Conservation (phyloP, 805 yeast species). For the Candida andamanensis region DNA sequence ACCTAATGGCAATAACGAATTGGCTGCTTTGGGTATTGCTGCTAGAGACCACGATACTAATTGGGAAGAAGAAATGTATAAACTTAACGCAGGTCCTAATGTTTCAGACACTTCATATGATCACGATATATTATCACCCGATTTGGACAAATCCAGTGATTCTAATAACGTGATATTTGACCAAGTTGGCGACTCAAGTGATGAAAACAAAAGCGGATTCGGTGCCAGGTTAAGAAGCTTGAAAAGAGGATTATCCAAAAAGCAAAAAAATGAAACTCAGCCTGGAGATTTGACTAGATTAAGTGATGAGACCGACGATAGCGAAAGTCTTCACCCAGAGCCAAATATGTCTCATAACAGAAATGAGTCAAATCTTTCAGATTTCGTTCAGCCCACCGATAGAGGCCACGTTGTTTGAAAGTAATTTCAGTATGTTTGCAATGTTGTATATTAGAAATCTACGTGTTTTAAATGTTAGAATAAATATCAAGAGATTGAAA, state of each 20-base stretch:
- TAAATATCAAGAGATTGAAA: conserved; percentile 1
- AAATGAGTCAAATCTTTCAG: conserved; percentile 19
- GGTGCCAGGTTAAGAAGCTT: conserved; percentile 36
- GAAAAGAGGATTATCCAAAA: conserved; percentile 37
- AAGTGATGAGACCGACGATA: conserved; percentile 21
- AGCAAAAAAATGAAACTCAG: conserved; percentile 12
- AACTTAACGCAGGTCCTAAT: conserved; percentile 19
- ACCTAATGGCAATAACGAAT: conserved; percentile 38
- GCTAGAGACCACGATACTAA: conserved; percentile 74
- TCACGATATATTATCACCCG: conserved; percentile 25
- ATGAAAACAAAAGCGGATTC: conserved; percentile 14
- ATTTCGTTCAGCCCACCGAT: conserved; percentile 18
- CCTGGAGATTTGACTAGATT: conserved; percentile 17
- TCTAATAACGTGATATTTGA: conserved; percentile 5
- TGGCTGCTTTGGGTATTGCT: conserved; percentile 73
- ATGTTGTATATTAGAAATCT: conserved; percentile 1
- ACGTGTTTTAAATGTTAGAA: not conserved
- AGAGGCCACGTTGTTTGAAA: conserved; percentile 19
- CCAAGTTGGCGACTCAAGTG: conserved; percentile 8
- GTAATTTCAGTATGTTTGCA: not conserved
- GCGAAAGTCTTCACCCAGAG: conserved; percentile 6
- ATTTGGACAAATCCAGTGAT: conserved; percentile 23
- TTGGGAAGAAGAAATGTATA: conserved; percentile 67
- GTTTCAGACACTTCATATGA: conserved; percentile 18
- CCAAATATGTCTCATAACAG: conserved; percentile 17